These are phyloP conservation scores for Pyrus bretschneideri DNA, from an alignment of 306 rosid genomes.

Conservation along the genomic window DNA sequence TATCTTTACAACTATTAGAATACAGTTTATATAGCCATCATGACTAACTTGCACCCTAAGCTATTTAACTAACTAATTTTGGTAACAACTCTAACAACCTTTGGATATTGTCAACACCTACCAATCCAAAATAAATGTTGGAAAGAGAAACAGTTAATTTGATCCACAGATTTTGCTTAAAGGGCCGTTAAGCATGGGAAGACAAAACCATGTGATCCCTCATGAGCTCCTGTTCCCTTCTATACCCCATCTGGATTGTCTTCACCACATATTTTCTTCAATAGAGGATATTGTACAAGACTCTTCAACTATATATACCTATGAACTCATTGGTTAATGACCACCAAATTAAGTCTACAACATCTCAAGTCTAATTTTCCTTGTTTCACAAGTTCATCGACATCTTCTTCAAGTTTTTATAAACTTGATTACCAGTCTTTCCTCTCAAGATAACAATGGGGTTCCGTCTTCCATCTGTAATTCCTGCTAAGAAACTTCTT, in stretches of 20 bases:
- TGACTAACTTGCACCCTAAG: too few relatives aligned
- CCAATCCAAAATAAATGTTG: neutral
- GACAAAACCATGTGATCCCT: slow-evolving; percentile 2
- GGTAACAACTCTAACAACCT: too few relatives aligned
- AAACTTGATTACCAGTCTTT: neutral
- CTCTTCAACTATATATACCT: neutral
- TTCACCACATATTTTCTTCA: neutral
- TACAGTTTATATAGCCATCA: too few relatives aligned
- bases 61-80: too few relatives aligned
- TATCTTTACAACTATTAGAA: too few relatives aligned
- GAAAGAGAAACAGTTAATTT: neutral
- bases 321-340: neutral
- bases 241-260: neutral
- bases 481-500: slow-evolving; percentile 20
- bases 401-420: neutral
- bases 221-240: neutral
- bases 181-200: neutral
- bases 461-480: slow-evolving; percentile 8
- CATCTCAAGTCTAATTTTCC: neutral
- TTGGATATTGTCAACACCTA: too few relatives aligned
- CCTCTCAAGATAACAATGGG: neutral
- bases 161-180: neutral
- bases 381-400: neutral
- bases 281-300: neutral
- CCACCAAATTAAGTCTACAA: neutral